A percentile compares a stretch with the other conserved stretches of the same genome.
Conservation (phyloP, 371 early-diverging fungal species). For the Mucor velutinosus region DNA sequence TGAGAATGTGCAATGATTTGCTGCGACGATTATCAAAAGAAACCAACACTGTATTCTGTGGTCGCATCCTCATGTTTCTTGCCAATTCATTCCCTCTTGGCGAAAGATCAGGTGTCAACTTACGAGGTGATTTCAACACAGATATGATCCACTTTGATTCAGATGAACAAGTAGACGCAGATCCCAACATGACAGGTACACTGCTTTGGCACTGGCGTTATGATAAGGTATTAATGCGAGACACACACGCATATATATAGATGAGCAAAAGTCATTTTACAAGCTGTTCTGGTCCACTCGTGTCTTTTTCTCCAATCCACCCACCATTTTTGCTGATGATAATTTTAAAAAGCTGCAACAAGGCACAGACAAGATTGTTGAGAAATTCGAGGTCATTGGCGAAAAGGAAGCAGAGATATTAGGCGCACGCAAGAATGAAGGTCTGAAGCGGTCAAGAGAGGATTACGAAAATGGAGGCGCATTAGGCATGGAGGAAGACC, state of each 20-base stretch:
- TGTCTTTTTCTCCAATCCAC: conserved; percentile 47
- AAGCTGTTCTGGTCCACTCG: conserved; percentile 49
- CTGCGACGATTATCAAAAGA: conserved; percentile 80
- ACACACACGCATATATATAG: conserved; percentile 8
- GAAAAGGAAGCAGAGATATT: conserved; percentile 38
- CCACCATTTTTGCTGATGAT: conserved; percentile 34
- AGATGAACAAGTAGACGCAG: conserved; percentile 55
- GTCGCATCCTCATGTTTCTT: conserved; percentile 81
- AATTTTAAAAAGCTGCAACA: conserved; percentile 41
- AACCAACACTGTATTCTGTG: conserved; percentile 78
- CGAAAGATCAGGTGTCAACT: conserved; percentile 84
- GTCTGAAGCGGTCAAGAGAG: conserved; percentile 16
- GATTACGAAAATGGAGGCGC: conserved; percentile 6
- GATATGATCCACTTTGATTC: conserved; percentile 62
- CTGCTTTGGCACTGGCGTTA: not conserved
- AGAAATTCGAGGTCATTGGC: conserved; percentile 41
- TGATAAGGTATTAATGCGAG: not conserved
- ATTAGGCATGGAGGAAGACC: conserved; percentile 32
- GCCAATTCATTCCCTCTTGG: conserved; percentile 78
- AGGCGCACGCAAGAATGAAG: conserved; percentile 31
- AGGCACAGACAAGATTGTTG: conserved; percentile 38
- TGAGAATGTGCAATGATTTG: conserved; percentile 84
- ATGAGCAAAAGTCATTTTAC: conserved; percentile 49
- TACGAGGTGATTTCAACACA: conserved; percentile 80
- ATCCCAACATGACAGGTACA: conserved; percentile 34